phyloP scores from a whole-genome alignment of 495 filamentous ascomycete species.

The Physcia stellaris region DNA sequence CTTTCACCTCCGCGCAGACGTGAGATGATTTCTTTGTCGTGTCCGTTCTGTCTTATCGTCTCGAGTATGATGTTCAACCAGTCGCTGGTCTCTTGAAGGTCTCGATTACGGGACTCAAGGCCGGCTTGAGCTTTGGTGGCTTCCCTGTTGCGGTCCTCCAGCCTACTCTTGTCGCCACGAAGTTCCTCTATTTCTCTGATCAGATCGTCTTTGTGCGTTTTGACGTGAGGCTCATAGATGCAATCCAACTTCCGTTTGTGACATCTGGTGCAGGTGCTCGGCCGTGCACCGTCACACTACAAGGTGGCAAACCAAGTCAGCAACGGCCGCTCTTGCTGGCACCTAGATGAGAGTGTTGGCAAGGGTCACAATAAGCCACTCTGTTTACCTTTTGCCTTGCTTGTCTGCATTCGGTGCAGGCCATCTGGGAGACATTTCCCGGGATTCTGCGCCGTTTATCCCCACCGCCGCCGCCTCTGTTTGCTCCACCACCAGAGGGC shows the following conservation, averaged over 20 bases:
- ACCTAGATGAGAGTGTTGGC: no score
- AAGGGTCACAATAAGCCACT: background rate
- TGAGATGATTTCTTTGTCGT: conserved; percentile 22
- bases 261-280: conserved; percentile 11
- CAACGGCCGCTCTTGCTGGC: background rate
- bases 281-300: conserved; percentile 13
- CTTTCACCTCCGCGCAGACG: conserved; percentile 19
- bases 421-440: conserved; percentile 13
- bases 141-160: conserved; percentile 9
- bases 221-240: conserved; percentile 15
- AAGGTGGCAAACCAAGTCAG: conserved; percentile 1
- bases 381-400: conserved; percentile 14
- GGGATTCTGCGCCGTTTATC: conserved; percentile 9
- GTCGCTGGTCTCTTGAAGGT: conserved; percentile 13
- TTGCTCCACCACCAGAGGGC: conserved; percentile 4
- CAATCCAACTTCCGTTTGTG: conserved; percentile 9
- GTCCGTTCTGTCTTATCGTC: conserved; percentile 20
- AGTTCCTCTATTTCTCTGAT: conserved; percentile 12
- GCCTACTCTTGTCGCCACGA: conserved; percentile 7
- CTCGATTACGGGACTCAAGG: conserved; percentile 2
- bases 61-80: conserved; percentile 21
- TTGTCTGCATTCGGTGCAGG: conserved; percentile 12
- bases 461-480: conserved; percentile 1
- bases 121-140: conserved; percentile 2
- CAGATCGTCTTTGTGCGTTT: conserved; percentile 14